These are phyloP conservation scores for Pythium chondricola DNA, from an alignment of 352 stramenopile species.

Conservation along the genomic window DNA sequence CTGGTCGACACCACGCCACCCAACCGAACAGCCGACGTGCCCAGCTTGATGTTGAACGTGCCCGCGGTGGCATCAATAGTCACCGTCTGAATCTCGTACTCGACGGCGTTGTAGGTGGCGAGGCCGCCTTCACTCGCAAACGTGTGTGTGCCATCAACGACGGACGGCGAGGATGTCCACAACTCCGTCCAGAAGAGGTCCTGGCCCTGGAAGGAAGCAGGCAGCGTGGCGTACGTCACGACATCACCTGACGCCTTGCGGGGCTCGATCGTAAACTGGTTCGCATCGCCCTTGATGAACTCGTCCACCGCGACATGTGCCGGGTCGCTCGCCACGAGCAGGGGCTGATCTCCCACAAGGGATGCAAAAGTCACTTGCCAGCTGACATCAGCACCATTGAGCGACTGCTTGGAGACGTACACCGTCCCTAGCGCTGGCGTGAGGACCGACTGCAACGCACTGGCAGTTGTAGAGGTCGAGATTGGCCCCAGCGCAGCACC, in stretches of 20 bases:
- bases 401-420: constrained; percentile 44
- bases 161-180: constrained; percentile 71
- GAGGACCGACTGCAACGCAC: constrained; percentile 36
- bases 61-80: constrained; percentile 53
- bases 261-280: constrained; percentile 94
- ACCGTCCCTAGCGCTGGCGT: constrained; percentile 36
- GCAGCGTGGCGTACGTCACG: constrained; percentile 81
- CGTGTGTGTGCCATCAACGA: constrained; percentile 84
- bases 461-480: constrained; percentile 30
- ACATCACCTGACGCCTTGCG: constrained; percentile 89
- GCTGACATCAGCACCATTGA: constrained; percentile 44
- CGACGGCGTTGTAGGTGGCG: constrained; percentile 85
- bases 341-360: constrained; percentile 71
- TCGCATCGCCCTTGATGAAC: constrained; percentile 91
- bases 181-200: constrained; percentile 96
- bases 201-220: constrained; percentile 77
- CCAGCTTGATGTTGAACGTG: constrained; percentile 66
- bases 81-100: constrained; percentile 90
- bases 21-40: constrained; percentile 55
- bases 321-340: constrained; percentile 47
- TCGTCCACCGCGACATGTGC: constrained; percentile 65
- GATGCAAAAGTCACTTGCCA: constrained; percentile 87
- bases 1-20: constrained; percentile 39
- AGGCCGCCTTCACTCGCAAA: constrained; percentile 91
- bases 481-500: constrained; percentile 35